A percentile compares a stretch with the other conserved stretches of the same genome.
Conservation (phyloP, 225 moss, liverwort and hornwort genomes). For the Physcomitrium patens region DNA sequence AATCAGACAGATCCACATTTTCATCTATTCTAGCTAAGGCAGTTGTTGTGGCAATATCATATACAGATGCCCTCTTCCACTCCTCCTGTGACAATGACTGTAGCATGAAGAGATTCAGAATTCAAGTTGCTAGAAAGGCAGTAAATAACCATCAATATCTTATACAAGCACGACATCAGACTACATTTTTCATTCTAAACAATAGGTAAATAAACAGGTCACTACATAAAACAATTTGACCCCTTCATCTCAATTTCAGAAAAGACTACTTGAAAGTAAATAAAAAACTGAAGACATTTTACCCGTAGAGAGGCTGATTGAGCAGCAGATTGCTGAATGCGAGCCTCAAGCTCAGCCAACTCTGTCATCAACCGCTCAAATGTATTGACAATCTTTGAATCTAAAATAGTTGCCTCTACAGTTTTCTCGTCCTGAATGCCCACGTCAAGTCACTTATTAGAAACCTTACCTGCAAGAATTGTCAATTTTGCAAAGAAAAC, state of each 20-base stretch:
- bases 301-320: slow-evolving; percentile 63
- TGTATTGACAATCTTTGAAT: slow-evolving; percentile 37
- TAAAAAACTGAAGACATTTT: slow-evolving; percentile 8
- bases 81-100: slow-evolving; percentile 67
- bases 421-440: slow-evolving; percentile 35
- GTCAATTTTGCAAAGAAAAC: slow-evolving; percentile 4
- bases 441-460: slow-evolving; percentile 28
- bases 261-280: neutral
- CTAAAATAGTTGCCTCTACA: slow-evolving; percentile 29
- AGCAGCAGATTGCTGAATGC: slow-evolving; percentile 56
- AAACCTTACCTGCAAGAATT: neutral
- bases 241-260: neutral
- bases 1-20: slow-evolving; percentile 45
- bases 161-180: slow-evolving; percentile 9
- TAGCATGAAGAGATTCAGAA: slow-evolving; percentile 29
- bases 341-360: slow-evolving; percentile 57
- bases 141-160: slow-evolving; percentile 3
- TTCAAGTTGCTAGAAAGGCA: slow-evolving; percentile 15
- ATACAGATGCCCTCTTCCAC: slow-evolving; percentile 65
- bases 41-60: slow-evolving; percentile 54
- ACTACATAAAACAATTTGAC: neutral
- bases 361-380: slow-evolving; percentile 53
- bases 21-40: slow-evolving; percentile 56
- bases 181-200: neutral
- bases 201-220: neutral